Conservation (phyloP, 2,329 filamentous ascomycete genomes). For the Beauveria asiatica region DNA sequence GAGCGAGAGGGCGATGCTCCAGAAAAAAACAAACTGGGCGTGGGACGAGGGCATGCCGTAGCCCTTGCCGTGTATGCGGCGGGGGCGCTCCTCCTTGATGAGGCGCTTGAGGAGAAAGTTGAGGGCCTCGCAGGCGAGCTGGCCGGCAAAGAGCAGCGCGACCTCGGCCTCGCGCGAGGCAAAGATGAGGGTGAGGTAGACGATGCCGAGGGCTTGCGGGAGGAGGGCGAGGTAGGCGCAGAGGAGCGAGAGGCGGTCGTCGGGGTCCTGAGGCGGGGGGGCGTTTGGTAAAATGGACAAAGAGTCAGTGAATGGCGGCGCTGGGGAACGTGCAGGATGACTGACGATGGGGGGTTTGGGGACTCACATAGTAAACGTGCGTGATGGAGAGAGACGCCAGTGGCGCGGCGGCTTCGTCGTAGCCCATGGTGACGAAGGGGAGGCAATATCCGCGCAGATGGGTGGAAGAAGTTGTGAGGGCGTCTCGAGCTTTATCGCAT, state of each 20-base stretch:
- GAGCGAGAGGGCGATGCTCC: slow-evolving; percentile 72
- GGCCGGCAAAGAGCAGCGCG: slow-evolving; percentile 79
- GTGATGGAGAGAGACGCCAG: slow-evolving; percentile 88
- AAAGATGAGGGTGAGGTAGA: slow-evolving; percentile 86
- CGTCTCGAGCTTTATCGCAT: background rate
- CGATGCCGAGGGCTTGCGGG: slow-evolving; percentile 82
- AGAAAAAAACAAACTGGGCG: slow-evolving; percentile 90
- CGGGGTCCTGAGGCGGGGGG: slow-evolving; percentile 57
- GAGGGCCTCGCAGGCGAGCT: slow-evolving; percentile 81
- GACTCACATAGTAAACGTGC: slow-evolving; percentile 84
- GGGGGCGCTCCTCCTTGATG: slow-evolving; percentile 86
- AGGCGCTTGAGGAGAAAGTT: slow-evolving; percentile 86
- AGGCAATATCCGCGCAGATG: no score
- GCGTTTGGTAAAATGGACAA: background rate
- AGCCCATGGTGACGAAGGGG: background rate
- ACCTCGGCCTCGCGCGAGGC: slow-evolving; percentile 87
- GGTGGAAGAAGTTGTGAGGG: background rate
- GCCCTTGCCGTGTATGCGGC: slow-evolving; percentile 77
- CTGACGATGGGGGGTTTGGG: no score
- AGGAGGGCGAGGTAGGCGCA: slow-evolving; percentile 93
- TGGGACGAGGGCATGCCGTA: slow-evolving; percentile 97
- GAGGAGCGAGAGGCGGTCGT: slow-evolving; percentile 73
- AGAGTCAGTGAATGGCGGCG: background rate
- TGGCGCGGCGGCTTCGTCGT: slow-evolving; percentile 28
- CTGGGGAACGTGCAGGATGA: background rate